Conservation (phyloP, 2,329 filamentous ascomycete species). For the Arthrobotrys sinensis region DNA sequence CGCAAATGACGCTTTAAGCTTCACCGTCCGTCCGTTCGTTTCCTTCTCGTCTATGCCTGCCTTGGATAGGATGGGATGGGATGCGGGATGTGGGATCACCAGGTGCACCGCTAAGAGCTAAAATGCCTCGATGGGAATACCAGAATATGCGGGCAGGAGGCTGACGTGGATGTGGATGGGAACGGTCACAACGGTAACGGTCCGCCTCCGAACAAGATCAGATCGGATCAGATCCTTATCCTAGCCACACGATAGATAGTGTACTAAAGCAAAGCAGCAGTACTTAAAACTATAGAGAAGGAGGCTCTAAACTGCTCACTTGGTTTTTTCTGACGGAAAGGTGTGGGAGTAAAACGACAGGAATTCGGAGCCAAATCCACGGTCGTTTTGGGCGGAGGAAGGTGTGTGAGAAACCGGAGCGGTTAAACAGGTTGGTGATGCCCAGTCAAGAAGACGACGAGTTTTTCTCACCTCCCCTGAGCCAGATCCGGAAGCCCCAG, state of each 20-base stretch:
- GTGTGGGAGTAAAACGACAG: constrained; percentile 56
- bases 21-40: neutral
- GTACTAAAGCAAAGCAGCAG: neutral
- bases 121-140: constrained; percentile 55
- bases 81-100: constrained; percentile 39
- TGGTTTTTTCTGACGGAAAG: neutral
- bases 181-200: neutral
- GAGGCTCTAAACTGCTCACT: neutral
- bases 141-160: constrained; percentile 31
- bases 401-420: constrained; percentile 56
- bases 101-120: constrained; percentile 41
- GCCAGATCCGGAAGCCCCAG: neutral
- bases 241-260: neutral
- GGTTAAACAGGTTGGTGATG: constrained; percentile 60
- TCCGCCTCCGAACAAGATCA: constrained; percentile 9
- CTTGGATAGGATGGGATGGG: constrained; percentile 44
- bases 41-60: constrained; percentile 53
- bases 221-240: neutral
- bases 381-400: constrained; percentile 53
- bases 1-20: neutral
- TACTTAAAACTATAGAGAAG: constrained; percentile 15
- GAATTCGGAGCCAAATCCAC: constrained; percentile 47
- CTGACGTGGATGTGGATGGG: constrained; percentile 21
- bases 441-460: neutral
- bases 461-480: constrained; percentile 10